A percentile compares a stretch with the other conserved stretches of the same genome.
Conservation (phyloP, 139 green algal genomes). For the Raphidocelis subcapitata region DNA sequence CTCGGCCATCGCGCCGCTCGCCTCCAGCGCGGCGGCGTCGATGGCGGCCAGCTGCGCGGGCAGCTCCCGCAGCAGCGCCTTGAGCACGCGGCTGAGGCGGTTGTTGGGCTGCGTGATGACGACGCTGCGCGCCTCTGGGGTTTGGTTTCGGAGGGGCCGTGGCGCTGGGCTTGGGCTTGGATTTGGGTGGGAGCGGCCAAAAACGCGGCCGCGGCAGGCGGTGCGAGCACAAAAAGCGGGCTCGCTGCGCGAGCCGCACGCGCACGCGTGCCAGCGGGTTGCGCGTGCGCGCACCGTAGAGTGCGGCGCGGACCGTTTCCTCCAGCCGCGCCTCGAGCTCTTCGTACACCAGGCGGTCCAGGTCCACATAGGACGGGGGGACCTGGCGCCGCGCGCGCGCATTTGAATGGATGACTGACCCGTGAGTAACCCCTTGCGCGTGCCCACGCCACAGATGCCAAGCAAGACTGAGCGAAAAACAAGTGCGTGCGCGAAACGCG, state of each 20-base stretch:
- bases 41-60: slow-evolving; percentile 23
- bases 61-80: slow-evolving; percentile 49
- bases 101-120: slow-evolving; percentile 60
- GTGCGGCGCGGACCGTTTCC: slow-evolving; percentile 41
- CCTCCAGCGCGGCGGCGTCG: slow-evolving; percentile 26
- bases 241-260: too few species aligned
- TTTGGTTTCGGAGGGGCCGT: too few species aligned
- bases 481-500: too few species aligned
- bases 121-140: slow-evolving; percentile 46
- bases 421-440: too few species aligned
- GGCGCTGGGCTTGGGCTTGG: too few species aligned
- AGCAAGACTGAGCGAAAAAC: too few species aligned
- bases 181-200: background rate
- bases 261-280: background rate
- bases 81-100: slow-evolving; percentile 52
- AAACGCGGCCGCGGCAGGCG: too few species aligned
- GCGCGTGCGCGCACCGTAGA: slow-evolving; percentile 37
- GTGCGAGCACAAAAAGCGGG: too few species aligned
- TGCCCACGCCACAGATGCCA: too few species aligned
- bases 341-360: slow-evolving; percentile 51
- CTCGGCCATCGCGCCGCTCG: slow-evolving; percentile 27
- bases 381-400: slow-evolving; percentile 18
- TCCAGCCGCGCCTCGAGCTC: slow-evolving; percentile 50
- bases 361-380: slow-evolving; percentile 37
- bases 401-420: too few species aligned